These are phyloP conservation scores for Asclepias syriaca DNA, from an alignment of 257 asterid genomes.

Conservation along the genomic window DNA sequence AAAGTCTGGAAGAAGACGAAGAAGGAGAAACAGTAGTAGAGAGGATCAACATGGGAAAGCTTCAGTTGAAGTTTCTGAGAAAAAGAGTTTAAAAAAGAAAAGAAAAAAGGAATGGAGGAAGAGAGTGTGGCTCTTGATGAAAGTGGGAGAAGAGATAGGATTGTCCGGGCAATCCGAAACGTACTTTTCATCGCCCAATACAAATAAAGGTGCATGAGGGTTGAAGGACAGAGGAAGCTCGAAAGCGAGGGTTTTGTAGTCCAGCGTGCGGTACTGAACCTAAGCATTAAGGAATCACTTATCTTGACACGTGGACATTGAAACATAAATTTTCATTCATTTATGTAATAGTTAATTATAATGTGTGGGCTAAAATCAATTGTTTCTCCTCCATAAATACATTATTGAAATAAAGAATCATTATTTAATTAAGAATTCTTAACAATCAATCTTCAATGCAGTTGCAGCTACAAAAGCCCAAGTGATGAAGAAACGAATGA, in stretches of 20 bases:
- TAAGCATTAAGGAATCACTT: not conserved
- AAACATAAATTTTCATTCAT: not conserved
- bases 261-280: not conserved
- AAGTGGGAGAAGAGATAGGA: slow-evolving; percentile 14
- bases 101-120: not conserved
- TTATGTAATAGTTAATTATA: too few relatives aligned
- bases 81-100: not conserved
- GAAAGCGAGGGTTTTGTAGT: slow-evolving; percentile 4
- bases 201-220: not conserved
- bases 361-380: too few relatives aligned
- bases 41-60: slow-evolving; percentile 39
- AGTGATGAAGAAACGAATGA: too few relatives aligned
- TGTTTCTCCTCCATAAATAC: too few relatives aligned
- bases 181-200: slow-evolving; percentile 19
- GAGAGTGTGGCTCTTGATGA: slow-evolving; percentile 12
- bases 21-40: slow-evolving; percentile 35
- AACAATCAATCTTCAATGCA: too few relatives aligned
- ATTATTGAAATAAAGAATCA: too few relatives aligned
- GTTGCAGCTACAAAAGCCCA: too few relatives aligned
- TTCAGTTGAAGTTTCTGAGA: not conserved
- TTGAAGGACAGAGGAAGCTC: not conserved
- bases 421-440: too few relatives aligned
- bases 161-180: slow-evolving; percentile 13
- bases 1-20: slow-evolving; percentile 16
- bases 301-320: slow-evolving; percentile 10